Evolutionary conservation across 1,139 yeast species (phyloP).

Genomic region (Lodderomyces elongisporus): DNA sequence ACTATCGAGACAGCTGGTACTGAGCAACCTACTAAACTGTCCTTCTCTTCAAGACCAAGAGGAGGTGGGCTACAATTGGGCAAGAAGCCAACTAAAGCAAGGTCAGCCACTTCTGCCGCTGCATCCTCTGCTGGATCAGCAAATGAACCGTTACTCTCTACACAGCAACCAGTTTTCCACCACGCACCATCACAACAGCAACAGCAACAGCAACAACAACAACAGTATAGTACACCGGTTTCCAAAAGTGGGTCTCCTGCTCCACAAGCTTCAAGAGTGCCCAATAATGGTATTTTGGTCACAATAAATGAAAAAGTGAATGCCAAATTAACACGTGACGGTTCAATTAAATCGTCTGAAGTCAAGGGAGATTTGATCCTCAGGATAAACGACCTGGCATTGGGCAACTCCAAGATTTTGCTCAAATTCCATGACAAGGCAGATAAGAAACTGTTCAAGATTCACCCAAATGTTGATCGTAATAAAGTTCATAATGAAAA

Average conservation of each 20-base stretch:
- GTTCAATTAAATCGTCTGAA: constrained; percentile 68
- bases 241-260: constrained; percentile 24
- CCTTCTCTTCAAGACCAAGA: constrained; percentile 22
- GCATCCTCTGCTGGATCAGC: constrained; percentile 3
- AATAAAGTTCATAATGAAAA: constrained; percentile 53
- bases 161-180: constrained; percentile 39
- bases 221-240: constrained; percentile 5
- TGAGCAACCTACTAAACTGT: constrained; percentile 9
- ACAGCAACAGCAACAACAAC: constrained; percentile 1
- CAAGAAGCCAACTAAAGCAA: constrained; percentile 38
- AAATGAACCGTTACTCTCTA: constrained; percentile 18
- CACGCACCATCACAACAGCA: constrained; percentile 5
- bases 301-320: constrained; percentile 72
- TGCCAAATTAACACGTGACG: constrained; percentile 81
- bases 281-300: constrained; percentile 75
- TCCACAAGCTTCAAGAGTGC: constrained; percentile 26
- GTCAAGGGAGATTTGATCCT: constrained; percentile 88
- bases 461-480: constrained; percentile 95
- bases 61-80: constrained; percentile 84
- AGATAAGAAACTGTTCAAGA: constrained; percentile 67
- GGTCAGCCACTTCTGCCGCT: constrained; percentile 7
- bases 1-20: constrained; percentile 18
- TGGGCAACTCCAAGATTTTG: constrained; percentile 62
- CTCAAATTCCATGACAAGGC: constrained; percentile 46
- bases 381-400: constrained; percentile 69